phyloP scores from a whole-genome alignment of 2,329 filamentous ascomycete species.

The Ophiocordyceps robertsii region DNA sequence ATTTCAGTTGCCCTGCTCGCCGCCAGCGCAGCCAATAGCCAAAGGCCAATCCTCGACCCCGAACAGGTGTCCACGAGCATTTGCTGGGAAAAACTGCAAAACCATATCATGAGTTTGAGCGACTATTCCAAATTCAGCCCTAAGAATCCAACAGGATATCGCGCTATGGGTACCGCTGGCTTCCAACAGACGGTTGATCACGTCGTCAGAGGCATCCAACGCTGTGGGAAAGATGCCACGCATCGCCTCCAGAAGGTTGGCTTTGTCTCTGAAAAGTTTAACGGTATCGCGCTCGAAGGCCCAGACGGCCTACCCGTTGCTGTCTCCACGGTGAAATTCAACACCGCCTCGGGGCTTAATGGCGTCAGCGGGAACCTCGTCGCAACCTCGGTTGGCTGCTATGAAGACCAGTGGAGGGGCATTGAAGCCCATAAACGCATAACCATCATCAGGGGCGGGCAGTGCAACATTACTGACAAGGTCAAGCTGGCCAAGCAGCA shows the following conservation, averaged over 20 bases:
- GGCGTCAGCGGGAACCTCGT: slow-evolving; percentile 20
- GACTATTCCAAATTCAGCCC: not conserved
- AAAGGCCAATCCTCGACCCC: not conserved
- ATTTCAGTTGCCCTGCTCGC: not conserved
- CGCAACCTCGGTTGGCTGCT: slow-evolving; percentile 22
- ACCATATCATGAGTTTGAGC: not conserved
- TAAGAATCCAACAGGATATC: not conserved
- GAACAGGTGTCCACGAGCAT: not conserved
- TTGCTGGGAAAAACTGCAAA: not conserved
- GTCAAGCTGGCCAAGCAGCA: slow-evolving; percentile 25
- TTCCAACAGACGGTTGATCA: slow-evolving; percentile 45
- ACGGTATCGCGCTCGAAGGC: slow-evolving; percentile 27
- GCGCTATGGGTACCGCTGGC: slow-evolving; percentile 38
- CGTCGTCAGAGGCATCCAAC: slow-evolving; percentile 30
- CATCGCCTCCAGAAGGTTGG: slow-evolving; percentile 28
- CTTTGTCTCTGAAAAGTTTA: slow-evolving; percentile 28
- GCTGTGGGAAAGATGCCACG: slow-evolving; percentile 16
- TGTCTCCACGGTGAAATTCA: slow-evolving; percentile 30
- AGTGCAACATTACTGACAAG: slow-evolving; percentile 27
- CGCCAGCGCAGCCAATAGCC: not conserved
- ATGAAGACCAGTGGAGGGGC: slow-evolving; percentile 25
- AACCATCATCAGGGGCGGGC: slow-evolving; percentile 29
- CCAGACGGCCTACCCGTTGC: slow-evolving; percentile 30
- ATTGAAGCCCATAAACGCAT: slow-evolving; percentile 23
- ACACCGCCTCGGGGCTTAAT: slow-evolving; percentile 26